These are phyloP conservation scores for Crassisporium funariophilum DNA, from an alignment of 768 basidiomycete genomes.

Conservation along the genomic window DNA sequence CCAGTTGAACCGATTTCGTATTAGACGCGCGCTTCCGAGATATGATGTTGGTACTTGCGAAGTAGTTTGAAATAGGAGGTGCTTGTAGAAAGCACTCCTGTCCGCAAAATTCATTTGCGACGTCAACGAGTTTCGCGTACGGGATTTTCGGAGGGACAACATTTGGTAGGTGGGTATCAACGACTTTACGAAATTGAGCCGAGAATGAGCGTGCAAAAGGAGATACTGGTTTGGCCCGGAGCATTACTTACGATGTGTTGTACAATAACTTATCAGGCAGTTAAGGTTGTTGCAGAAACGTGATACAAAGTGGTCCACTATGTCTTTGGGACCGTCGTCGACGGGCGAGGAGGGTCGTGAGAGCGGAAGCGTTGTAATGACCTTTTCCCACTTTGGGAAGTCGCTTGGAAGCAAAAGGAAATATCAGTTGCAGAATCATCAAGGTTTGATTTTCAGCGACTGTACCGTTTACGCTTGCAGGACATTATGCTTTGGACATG, in stretches of 20 bases:
- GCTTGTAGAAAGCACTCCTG: conserved; percentile 33
- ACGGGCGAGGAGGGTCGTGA: not conserved
- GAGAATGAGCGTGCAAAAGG: not conserved
- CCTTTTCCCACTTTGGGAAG: conserved; percentile 36
- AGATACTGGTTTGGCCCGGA: not conserved
- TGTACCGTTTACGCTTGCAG: not conserved
- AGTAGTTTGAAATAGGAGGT: conserved; percentile 1
- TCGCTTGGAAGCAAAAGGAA: conserved; percentile 21
- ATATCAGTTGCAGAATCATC: not conserved
- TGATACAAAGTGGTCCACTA: conserved; percentile 35
- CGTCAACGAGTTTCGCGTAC: conserved; percentile 18
- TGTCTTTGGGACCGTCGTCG: conserved; percentile 12
- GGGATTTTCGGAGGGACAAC: conserved; percentile 22
- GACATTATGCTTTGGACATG: conserved; percentile 8
- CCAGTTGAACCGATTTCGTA: conserved; percentile 1
- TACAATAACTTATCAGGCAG: conserved; percentile 53
- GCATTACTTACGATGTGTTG: conserved; percentile 44
- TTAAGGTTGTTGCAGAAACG: conserved; percentile 56
- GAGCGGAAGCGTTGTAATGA: conserved; percentile 16
- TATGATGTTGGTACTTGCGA: conserved; percentile 11
- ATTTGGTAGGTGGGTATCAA: conserved; percentile 31
- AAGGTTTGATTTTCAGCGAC: not conserved
- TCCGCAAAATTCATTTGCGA: conserved; percentile 28
- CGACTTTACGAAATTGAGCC: conserved; percentile 17
- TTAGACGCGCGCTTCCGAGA: not conserved